Base-by-base conservation (phyloP, 1,139 yeast genomes). In the Blastobotrys raffinosifermentans region DNA sequence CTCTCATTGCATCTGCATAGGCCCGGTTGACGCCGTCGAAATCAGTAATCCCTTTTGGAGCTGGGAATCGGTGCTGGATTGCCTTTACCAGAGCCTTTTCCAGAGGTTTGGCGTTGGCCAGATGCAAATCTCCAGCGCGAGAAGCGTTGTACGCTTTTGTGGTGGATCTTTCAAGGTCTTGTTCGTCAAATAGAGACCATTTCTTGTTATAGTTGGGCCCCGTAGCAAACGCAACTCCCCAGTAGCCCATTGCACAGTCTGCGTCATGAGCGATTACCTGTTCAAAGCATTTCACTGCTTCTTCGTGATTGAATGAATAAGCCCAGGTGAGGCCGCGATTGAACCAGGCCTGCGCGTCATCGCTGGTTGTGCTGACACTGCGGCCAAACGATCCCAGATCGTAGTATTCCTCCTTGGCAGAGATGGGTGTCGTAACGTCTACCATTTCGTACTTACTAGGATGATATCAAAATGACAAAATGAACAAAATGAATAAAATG, bases 261-360 rank as follows among this genome's bases (percentile, higher is more conserved):
- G 29, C 18, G 15, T 26, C 29, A 6, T 10, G 13, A 16, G 9
- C 18, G 3, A 26, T 9, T 4, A 14, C 29, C 15, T 26, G 18
- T 26, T 19, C 31, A 19, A 32, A 32, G 21, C 35, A 32, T 13
- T n/a, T 5, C 10, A 25, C 30, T 6, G 35, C 30, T 21, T 32
- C 35, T 8, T 32, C 23, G 13, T 23, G 30, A 15, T 32, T 32
- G 20, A 32, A 32, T 11, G 25, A 20, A 16, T 32, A 32, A 6
- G 26, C 35, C 35, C 35, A 32, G 4, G 15, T 14, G n/a, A 32
- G 14, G 6, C 35, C 35, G 3, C 35, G 30, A 26, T 32, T 19
- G 19, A 32, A 32, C 35, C 35, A 32, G 13, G 11, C 11, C 31
- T 32, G 35, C 4, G 30, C 29, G 3, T 15, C 18, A 11, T 25